Conservation (phyloP, 495 filamentous ascomycete species). For the Aspergillus avenaceus region DNA sequence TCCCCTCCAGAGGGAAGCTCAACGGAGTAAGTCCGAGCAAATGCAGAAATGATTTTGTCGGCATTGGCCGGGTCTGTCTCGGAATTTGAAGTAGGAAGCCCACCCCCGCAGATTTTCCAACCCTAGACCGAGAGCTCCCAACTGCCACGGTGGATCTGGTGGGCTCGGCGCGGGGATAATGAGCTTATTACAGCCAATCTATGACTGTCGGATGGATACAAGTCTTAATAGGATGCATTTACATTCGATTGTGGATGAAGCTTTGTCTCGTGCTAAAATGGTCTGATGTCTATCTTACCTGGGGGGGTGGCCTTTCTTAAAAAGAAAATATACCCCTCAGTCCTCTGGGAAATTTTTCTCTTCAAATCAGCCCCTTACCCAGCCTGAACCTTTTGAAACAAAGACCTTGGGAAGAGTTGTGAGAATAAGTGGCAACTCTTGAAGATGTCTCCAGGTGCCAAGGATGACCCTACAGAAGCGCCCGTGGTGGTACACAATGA, state of each 20-base stretch:
- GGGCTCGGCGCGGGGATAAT: background rate
- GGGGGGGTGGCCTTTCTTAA: background rate
- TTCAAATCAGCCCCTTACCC: background rate
- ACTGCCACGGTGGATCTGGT: background rate
- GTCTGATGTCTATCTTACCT: background rate
- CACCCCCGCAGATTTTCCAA: background rate
- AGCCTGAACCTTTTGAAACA: too few species aligned
- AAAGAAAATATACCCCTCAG: background rate
- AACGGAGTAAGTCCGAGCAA: background rate
- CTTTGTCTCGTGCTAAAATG: background rate
- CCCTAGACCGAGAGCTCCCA: background rate
- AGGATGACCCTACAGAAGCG: constrained; percentile 17
- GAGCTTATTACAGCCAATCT: background rate
- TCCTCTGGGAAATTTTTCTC: too few species aligned
- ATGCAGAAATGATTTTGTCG: background rate
- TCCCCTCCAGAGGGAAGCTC: too few species aligned
- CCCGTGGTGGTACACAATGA: constrained; percentile 26
- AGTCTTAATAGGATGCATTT: background rate
- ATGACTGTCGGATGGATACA: background rate
- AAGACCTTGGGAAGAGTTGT: too few species aligned
- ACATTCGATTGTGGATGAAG: background rate
- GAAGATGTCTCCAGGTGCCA: constrained; percentile 18
- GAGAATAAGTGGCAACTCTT: background rate
- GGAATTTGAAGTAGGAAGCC: too few species aligned
- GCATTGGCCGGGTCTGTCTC: too few species aligned